Base-by-base conservation (phyloP, 768 basidiomycete species). In the Mycena maculata region DNA sequence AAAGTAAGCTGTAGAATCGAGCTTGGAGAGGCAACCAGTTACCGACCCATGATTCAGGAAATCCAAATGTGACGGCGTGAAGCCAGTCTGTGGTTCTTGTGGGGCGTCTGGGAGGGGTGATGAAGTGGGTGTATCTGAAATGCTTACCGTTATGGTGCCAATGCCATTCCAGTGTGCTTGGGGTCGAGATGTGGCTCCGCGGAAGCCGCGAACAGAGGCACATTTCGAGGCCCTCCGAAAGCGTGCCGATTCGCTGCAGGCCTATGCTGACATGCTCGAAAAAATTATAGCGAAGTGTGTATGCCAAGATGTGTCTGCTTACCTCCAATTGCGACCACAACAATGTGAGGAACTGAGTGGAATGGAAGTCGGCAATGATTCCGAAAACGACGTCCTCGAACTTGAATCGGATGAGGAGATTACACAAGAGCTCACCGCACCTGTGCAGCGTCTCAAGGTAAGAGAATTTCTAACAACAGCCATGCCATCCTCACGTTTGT, bases 171-270 rank as follows among this genome's bases (percentile, higher is more conserved):
- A 56, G 55, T 56, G 55, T 27, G 41, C 55, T 4, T 71, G 70
- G 70, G 63, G 58, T 1, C 52, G 60, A 11, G 53, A 71, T 9
- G 30, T 30, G 20, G 20, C 54, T 1, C 18, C 36, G 2, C 62
- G 70, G 8, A 60, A 45, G 8, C 67, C 70, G 1, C 57, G 60
- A 15, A 68, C 63, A n/a, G 67, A 71, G 44, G 60, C 67, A 3
- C 65, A 72, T 30, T 71, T 71, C 25, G 71, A 69, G 36, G 60
- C 68, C 9, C 60, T 72, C 5, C 60, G 67, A 28, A 69, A 69
- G 62, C 67, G 60, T 5, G 54, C 55, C 5, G 61, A 66, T 36
- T 42, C 67, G 15, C 57, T 72, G 10, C 64, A 72, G 15, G 64
- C 45, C 2, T 60, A 64, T 28, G 41, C 25, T 1, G 55, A 59